These are phyloP conservation scores for Paracoccidioides brasiliensis DNA, from an alignment of 2,329 filamentous ascomycete species.

Conservation along the genomic window DNA sequence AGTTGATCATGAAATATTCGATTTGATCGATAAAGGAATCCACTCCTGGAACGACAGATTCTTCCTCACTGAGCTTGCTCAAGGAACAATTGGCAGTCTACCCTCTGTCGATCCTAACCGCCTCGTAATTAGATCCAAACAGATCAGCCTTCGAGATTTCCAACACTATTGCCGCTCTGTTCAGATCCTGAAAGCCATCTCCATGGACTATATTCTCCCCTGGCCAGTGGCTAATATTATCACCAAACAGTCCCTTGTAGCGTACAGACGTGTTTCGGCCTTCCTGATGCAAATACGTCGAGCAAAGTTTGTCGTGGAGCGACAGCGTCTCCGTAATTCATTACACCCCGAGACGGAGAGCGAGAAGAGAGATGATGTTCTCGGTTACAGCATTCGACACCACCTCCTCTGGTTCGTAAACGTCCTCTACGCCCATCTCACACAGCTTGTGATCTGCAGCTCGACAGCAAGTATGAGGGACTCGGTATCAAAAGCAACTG, in stretches of 20 bases:
- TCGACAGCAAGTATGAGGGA: constrained; percentile 44
- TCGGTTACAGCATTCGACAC: constrained; percentile 43
- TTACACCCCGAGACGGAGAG: constrained; percentile 33
- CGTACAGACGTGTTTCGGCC: constrained; percentile 61
- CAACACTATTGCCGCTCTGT: constrained; percentile 46
- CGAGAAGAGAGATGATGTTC: constrained; percentile 24
- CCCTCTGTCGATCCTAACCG: constrained; percentile 45
- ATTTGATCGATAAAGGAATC: constrained; percentile 52
- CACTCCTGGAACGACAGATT: constrained; percentile 67
- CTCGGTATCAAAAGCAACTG: constrained; percentile 47
- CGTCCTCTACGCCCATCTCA: constrained; percentile 61
- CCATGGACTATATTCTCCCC: constrained; percentile 53
- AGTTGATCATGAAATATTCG: constrained; percentile 59
- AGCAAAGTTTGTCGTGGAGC: constrained; percentile 53
- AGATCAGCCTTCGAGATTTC: constrained; percentile 30
- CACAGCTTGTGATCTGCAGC: constrained; percentile 55
- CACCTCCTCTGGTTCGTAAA: constrained; percentile 67
- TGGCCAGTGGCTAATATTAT: constrained; percentile 61
- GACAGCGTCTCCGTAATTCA: constrained; percentile 27
- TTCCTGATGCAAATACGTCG: constrained; percentile 67
- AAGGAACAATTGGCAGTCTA: constrained; percentile 51
- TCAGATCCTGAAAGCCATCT: constrained; percentile 48
- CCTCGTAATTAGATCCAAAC: constrained; percentile 44
- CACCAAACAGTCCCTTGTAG: constrained; percentile 46
- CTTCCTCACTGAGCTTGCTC: constrained; percentile 62